Evolutionary conservation across 306 rosid species (phyloP).

Genomic region (Gastrolobium villosum): DNA sequence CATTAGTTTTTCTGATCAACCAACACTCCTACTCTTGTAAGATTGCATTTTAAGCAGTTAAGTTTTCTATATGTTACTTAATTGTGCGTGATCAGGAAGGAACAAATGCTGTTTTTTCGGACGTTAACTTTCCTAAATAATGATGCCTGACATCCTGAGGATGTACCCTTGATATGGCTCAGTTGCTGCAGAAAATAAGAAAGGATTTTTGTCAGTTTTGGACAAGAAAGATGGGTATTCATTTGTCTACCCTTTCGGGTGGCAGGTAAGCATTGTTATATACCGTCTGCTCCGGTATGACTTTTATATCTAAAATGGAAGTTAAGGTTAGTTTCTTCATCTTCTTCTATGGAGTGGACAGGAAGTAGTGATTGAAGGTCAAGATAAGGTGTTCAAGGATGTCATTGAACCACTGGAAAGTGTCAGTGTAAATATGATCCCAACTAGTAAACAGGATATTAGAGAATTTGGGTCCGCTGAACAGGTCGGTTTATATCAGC

Average conservation of each 20-base stretch:
- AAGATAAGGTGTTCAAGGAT: constrained; percentile 98
- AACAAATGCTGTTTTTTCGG: constrained; percentile 43
- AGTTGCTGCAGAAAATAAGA: constrained; percentile 97
- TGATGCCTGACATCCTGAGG: constrained; percentile 70
- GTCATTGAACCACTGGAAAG: constrained; percentile 93
- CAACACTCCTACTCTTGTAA: constrained; percentile 81
- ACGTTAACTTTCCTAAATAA: constrained; percentile 53
- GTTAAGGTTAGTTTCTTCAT: constrained; percentile 45
- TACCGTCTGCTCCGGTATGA: constrained; percentile 34
- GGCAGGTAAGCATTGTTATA: constrained; percentile 76
- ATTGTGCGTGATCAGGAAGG: constrained; percentile 34
- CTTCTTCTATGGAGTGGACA: constrained; percentile 56
- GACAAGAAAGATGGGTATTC: constrained; percentile 90
- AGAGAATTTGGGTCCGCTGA: constrained; percentile 88
- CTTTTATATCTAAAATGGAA: constrained; percentile 40
- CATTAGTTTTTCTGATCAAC: constrained; percentile 70
- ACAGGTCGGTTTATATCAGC: constrained; percentile 59
- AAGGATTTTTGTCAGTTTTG: constrained; percentile 73
- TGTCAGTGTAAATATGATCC: constrained; percentile 79
- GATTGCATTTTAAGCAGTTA: constrained; percentile 55
- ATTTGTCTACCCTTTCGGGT: constrained; percentile 94
- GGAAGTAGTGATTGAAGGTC: constrained; percentile 89
- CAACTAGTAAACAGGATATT: constrained; percentile 81
- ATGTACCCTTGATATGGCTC: constrained; percentile 92
- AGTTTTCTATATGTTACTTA: constrained; percentile 35